phyloP scores from a whole-genome alignment of 495 filamentous ascomycete species.

The Apiosordaria backusii region DNA sequence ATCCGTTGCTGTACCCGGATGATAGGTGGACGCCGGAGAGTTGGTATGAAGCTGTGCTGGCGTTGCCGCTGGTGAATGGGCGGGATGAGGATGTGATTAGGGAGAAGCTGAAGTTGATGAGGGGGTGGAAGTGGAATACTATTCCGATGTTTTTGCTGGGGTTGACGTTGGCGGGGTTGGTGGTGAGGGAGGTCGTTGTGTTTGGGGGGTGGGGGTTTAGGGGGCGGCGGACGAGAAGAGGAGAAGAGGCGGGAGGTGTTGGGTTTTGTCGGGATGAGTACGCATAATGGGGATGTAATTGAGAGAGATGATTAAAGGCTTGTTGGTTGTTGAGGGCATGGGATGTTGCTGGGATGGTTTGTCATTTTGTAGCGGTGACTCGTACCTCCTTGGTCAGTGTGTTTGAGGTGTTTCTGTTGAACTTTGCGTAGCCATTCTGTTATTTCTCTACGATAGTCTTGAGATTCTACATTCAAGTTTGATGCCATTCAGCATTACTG shows the following conservation, averaged over 20 bases:
- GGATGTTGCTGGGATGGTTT: no score
- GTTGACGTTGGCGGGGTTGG: conserved; percentile 43
- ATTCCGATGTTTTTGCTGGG: conserved; percentile 50
- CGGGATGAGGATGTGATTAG: conserved; percentile 36
- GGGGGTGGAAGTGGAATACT: conserved; percentile 54
- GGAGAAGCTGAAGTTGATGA: conserved; percentile 43
- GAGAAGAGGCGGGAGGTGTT: background rate
- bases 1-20: conserved; percentile 42
- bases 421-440: no score
- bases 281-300: background rate
- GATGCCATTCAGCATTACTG: background rate
- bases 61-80: conserved; percentile 39
- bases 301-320: background rate
- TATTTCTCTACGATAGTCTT: no score
- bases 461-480: background rate
- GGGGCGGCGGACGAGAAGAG: conserved; percentile 8
- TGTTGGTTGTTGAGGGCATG: background rate
- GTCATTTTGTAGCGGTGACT: no score
- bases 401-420: no score
- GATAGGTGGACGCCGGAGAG: conserved; percentile 53
- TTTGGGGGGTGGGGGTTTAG: conserved; percentile 3
- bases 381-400: no score
- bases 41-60: conserved; percentile 51
- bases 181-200: conserved; percentile 34
- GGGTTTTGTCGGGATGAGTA: no score